Evolutionary conservation across 352 stramenopile species (phyloP).

Genomic region (Phytophthora fragariae): DNA sequence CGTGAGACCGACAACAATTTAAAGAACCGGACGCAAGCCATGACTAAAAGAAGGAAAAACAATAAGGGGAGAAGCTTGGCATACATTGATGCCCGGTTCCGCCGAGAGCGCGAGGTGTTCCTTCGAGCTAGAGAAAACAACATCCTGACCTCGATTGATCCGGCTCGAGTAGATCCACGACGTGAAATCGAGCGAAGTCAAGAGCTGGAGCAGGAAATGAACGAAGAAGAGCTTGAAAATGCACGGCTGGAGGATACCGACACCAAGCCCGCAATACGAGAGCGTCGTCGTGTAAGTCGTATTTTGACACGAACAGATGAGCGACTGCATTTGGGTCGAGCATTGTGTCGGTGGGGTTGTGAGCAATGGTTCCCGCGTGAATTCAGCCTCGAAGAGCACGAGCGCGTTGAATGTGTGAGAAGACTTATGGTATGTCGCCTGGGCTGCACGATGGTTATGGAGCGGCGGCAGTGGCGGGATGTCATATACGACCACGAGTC

Average conservation of each 20-base stretch:
- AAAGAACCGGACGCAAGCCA: slow-evolving; percentile 6
- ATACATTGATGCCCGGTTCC: slow-evolving; percentile 72
- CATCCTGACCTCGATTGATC: slow-evolving; percentile 51
- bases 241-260: slow-evolving; percentile 57
- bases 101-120: slow-evolving; percentile 66
- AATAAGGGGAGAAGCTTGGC: slow-evolving; percentile 47
- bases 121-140: slow-evolving; percentile 46
- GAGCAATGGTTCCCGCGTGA: slow-evolving; percentile 56
- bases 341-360: slow-evolving; percentile 73
- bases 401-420: slow-evolving; percentile 61
- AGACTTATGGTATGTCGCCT: slow-evolving; percentile 75
- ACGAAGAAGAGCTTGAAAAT: slow-evolving; percentile 63
- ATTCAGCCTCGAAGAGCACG: slow-evolving; percentile 56
- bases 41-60: slow-evolving; percentile 10
- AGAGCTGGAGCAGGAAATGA: slow-evolving; percentile 47
- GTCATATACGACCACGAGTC: slow-evolving; percentile 69
- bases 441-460: slow-evolving; percentile 59
- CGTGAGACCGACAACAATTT: slow-evolving; percentile 13
- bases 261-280: slow-evolving; percentile 39
- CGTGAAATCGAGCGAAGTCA: slow-evolving; percentile 57
- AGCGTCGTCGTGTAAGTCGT: slow-evolving; percentile 66
- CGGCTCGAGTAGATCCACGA: slow-evolving; percentile 29
- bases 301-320: slow-evolving; percentile 54
- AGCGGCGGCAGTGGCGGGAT: slow-evolving; percentile 56
- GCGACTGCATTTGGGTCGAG: slow-evolving; percentile 41